Evolutionary conservation across 352 stramenopile species (phyloP).

Genomic region (Phytophthora lateralis): DNA sequence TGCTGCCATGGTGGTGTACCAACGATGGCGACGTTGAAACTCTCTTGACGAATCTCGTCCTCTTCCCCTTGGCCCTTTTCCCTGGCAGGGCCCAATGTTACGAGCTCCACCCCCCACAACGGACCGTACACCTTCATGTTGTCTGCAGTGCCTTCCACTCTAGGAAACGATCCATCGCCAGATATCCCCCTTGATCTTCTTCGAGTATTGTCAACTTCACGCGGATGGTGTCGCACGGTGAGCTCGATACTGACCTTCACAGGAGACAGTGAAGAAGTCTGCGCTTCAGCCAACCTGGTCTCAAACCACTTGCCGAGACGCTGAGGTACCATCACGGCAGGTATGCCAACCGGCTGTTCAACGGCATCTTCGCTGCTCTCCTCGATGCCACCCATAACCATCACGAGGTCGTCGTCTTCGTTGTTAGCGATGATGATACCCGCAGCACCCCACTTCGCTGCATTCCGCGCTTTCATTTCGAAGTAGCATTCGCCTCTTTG

Average conservation of each 20-base stretch:
- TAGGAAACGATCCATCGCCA: conserved; percentile 39
- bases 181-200: conserved; percentile 15
- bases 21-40: conserved; percentile 61
- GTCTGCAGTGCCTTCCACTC: conserved; percentile 46
- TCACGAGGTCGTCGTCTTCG: conserved; percentile 67
- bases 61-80: conserved; percentile 18
- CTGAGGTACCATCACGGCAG: conserved; percentile 69
- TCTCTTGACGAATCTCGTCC: conserved; percentile 28
- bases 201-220: conserved; percentile 11
- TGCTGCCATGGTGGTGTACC: conserved; percentile 40
- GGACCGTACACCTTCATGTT: conserved; percentile 57
- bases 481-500: conserved; percentile 73
- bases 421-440: conserved; percentile 74
- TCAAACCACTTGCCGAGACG: conserved; percentile 68
- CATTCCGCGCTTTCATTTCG: conserved; percentile 73
- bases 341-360: conserved; percentile 34
- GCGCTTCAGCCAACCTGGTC: conserved; percentile 22
- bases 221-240: conserved; percentile 36
- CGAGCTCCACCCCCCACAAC: conserved; percentile 63
- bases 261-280: conserved; percentile 24
- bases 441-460: conserved; percentile 42
- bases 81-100: conserved; percentile 13
- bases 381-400: conserved; percentile 74
- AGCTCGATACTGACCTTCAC: conserved; percentile 49
- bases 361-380: conserved; percentile 23